Conservation (phyloP, 257 asterid genomes). For the Nicotiana otophora region DNA sequence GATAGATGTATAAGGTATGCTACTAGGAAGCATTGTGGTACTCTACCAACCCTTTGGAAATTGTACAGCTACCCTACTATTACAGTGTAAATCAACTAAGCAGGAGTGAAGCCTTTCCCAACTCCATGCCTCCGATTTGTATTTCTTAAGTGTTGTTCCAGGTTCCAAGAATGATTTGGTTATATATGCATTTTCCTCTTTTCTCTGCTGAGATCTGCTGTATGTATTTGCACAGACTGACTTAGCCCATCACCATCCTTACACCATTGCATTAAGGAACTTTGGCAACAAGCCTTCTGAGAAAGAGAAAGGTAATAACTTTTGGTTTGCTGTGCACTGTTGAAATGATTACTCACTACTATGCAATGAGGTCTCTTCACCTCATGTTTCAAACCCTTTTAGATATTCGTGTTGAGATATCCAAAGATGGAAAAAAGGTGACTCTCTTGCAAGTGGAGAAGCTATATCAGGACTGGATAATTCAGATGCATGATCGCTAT, state of each 20-base stretch:
- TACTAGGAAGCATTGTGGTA: no score
- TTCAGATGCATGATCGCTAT: constrained; percentile 48
- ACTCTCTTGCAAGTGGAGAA: constrained; percentile 45
- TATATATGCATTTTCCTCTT: not conserved
- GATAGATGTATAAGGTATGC: no score
- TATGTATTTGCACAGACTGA: constrained; percentile 45
- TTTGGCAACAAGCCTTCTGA: constrained; percentile 46
- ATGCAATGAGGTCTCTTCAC: not conserved
- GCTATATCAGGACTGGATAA: constrained; percentile 52
- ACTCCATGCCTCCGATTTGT: not conserved
- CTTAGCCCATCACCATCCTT: constrained; percentile 57
- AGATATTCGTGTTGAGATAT: constrained; percentile 41
- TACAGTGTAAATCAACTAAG: not conserved
- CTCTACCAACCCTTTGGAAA: no score
- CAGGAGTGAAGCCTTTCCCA: not conserved
- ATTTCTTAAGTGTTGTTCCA: not conserved
- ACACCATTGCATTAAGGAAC: constrained; percentile 51
- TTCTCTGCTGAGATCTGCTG: not conserved
- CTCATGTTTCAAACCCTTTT: constrained; percentile 9
- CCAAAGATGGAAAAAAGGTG: constrained; percentile 41
- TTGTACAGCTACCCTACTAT: no score
- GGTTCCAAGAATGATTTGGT: not conserved
- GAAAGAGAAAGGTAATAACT: constrained; percentile 35
- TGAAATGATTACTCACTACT: not conserved
- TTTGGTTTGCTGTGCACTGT: not conserved